Base-by-base conservation (phyloP, 2,329 filamentous ascomycete genomes). In the Tolypocladium tropicale region DNA sequence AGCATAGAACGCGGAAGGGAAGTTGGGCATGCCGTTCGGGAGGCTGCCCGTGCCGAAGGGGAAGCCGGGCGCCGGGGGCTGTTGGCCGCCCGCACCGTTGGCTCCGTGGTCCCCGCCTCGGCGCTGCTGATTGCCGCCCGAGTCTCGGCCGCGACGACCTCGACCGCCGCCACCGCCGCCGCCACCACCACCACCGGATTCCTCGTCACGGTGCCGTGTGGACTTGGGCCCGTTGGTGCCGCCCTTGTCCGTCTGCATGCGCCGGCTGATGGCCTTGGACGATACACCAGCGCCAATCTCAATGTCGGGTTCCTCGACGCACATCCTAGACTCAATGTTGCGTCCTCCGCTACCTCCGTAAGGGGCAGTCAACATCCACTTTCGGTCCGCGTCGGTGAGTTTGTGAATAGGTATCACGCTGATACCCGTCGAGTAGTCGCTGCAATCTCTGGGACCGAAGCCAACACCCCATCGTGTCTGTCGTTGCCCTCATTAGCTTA, bases 271-370 rank as follows among this genome's bases (percentile, higher is more conserved):
- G 41, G 84, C 90, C 77, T 99, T 99, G 48, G 91, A 96, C 21
- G 92, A 96, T 16, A 99, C 95, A 56, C 94, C 94, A 21, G 93
- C 92, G 54, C 94, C 94, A 57, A 99, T 99, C 72, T 99, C 94
- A 64, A 99, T 99, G 68, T 99, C 94, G 3, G 94, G 94, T 73
- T 99, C 94, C 70, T 99, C 94, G 30, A 99, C 88, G 7, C 92
- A 88, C 74, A 99, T 83, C 46, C 92, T 91, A 16, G 82, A 78
- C 67, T 91, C 86, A 58, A 99, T 90, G 2, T 84, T 76, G 56
- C 82, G 81, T 55, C 93, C 94, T 56, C 93, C 94, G 59, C 90
- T 96, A 55, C 94, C 94, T 62, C 94, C 94, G 68, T 87, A 96
- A 61, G 95, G 90, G 14, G 94, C 95, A 37, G 86, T 96, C 61